phyloP scores from a whole-genome alignment of 495 filamentous ascomycete genomes.

The Staphylotrichum longicolle region DNA sequence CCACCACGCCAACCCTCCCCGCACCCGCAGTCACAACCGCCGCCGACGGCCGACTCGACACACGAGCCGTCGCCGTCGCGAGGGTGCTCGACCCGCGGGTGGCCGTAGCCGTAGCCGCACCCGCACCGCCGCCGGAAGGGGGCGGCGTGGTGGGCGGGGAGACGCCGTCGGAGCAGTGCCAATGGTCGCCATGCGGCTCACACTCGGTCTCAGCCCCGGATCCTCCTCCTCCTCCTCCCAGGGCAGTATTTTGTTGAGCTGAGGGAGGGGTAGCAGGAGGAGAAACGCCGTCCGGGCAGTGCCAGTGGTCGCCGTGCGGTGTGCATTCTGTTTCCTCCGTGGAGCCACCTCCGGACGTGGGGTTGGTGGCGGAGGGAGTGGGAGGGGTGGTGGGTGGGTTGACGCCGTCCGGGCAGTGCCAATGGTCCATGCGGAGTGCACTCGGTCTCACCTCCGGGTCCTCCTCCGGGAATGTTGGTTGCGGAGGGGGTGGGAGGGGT shows the following conservation, averaged over 20 bases:
- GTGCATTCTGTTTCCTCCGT: neutral
- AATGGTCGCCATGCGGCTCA: neutral
- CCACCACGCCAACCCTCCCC: too few species aligned
- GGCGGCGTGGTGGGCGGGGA: neutral
- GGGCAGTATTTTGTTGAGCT: neutral
- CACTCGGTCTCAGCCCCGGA: neutral
- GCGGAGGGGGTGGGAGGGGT: neutral
- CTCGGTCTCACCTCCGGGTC: neutral
- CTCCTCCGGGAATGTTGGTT: neutral
- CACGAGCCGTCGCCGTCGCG: too few species aligned
- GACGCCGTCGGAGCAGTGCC: constrained; percentile 1
- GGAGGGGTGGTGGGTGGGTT: neutral
- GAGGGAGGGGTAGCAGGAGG: constrained; percentile 1
- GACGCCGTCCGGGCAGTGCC: constrained; percentile 7
- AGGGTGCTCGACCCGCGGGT: too few species aligned
- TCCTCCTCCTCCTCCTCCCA: neutral
- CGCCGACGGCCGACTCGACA: too few species aligned
- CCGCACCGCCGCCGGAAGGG: too few species aligned
- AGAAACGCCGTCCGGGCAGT: constrained; percentile 8
- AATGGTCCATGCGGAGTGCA: constrained; percentile 13
- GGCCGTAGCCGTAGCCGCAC: too few species aligned
- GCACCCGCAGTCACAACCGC: too few species aligned
- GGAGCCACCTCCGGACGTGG: neutral
- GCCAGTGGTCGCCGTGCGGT: constrained; percentile 14
- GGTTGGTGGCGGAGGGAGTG: neutral